Evolutionary conservation across 2,329 filamentous ascomycete species (phyloP), one percentile per base, ranked within the genome.

Genomic region (Trichoderma sp.): DNA sequence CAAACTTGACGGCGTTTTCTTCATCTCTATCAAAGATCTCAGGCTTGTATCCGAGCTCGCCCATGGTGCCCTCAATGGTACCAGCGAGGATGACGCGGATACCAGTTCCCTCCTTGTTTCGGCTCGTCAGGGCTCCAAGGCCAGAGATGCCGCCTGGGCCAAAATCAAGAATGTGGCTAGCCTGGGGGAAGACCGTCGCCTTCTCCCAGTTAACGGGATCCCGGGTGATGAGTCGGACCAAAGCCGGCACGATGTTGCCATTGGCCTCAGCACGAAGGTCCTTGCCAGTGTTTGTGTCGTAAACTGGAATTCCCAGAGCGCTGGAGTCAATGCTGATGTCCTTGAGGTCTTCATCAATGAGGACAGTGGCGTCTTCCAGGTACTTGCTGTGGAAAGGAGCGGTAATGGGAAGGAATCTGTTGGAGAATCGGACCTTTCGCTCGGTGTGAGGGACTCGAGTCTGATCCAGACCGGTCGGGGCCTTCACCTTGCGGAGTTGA

Each of bases 381-480:
- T 98, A 97, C 70, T 93, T 91, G 86, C 96, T 99, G 85, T 99
- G 96, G 86, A 99, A 99, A 5, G 96, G 96, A 11, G 96, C 94
- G 1, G 95, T 97, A 79, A 99, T 99, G 58, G 96, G 96, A 70
- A 99, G 83, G 85, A 99, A 99, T 70, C 96, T 91, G 84, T 97
- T 97, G 71, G 93, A 93, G 74, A 99, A 99, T 76, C 96, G 93
- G 68, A 97, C 87, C 83, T 99, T 99, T 75, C 96, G 92, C 82
- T 99, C 91, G 0, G 95, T 98, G 83, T 93, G 94, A 7, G 96
- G 96, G 66, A 98, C 91, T 70, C 94, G 89, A 73, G 92, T 97
- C 82, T 99, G 96, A 77, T 99, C 96, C 49, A 99, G 85, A 54
- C 96, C 96, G n/a, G 96, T 98, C 5, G 96, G 91, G 1, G 96